A percentile compares a stretch with the other conserved stretches of the same genome.
Conservation (phyloP, 2,329 filamentous ascomycete genomes). For the Trichoderma oligosporum region DNA sequence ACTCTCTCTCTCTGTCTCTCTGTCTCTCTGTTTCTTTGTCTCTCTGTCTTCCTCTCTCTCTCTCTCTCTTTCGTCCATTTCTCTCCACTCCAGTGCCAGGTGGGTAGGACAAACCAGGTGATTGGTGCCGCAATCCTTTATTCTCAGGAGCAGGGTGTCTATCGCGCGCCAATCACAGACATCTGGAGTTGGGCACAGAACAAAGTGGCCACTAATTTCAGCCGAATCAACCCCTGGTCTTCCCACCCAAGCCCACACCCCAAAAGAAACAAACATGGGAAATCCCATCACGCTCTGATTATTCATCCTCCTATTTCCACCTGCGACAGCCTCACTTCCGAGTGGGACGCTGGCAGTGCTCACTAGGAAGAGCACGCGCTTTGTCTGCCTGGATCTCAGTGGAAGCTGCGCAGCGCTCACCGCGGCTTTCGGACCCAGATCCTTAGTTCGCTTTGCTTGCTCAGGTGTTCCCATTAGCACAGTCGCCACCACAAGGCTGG, state of each 20-base stretch:
- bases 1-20: not conserved
- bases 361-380: constrained; percentile 7
- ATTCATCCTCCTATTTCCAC: constrained; percentile 17
- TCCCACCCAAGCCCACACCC: constrained; percentile 3
- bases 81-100: not conserved
- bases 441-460: not conserved
- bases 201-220: constrained; percentile 14
- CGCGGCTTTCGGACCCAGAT: not conserved
- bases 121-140: constrained; percentile 8
- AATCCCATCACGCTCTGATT: constrained; percentile 13
- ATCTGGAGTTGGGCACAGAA: not conserved
- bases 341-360: constrained; percentile 11
- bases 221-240: constrained; percentile 13
- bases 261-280: constrained; percentile 9
- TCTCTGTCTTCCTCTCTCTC: not conserved
- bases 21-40: not conserved
- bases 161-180: constrained; percentile 8
- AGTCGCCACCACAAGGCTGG: not conserved
- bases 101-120: constrained; percentile 9
- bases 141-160: constrained; percentile 11
- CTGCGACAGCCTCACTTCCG: not conserved
- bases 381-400: constrained; percentile 1
- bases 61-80: not conserved
- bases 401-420: not conserved
- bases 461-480: not conserved